Evolutionary conservation across 768 basidiomycete species (phyloP).

Genomic region (Hericium erinaceus): DNA sequence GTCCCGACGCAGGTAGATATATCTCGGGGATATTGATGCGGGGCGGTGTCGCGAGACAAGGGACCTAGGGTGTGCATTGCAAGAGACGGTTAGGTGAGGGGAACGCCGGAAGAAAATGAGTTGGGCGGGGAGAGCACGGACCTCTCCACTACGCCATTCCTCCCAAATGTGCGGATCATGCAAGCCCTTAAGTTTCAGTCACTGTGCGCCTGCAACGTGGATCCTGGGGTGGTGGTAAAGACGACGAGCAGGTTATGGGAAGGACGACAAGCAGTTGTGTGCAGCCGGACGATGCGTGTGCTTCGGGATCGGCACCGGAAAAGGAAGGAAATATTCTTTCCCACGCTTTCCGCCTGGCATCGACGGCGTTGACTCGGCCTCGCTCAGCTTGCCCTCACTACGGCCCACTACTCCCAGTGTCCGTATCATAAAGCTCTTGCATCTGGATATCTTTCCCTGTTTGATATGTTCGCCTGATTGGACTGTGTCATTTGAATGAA

Average conservation of each 20-base stretch:
- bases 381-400: too few relatives aligned
- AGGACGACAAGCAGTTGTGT: not conserved
- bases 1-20: not conserved
- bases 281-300: not conserved
- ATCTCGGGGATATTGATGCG: too few relatives aligned
- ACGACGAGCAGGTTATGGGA: not conserved
- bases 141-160: conserved; percentile 32
- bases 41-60: not conserved
- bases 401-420: too few relatives aligned
- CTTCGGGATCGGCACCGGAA: not conserved
- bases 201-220: not conserved
- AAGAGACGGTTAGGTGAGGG: not conserved
- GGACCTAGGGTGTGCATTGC: not conserved
- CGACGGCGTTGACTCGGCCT: too few relatives aligned
- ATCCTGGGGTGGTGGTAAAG: not conserved
- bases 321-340: too few relatives aligned
- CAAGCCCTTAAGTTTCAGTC: not conserved
- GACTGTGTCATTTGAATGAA: too few relatives aligned
- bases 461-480: too few relatives aligned
- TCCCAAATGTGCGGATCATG: conserved; percentile 32
- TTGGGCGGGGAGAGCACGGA: conserved; percentile 8
- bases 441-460: too few relatives aligned
- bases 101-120: not conserved
- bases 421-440: too few relatives aligned
- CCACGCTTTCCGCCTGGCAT: too few relatives aligned